Conservation (phyloP, 1,139 yeast species). For the Blastobotrys indianensis region DNA sequence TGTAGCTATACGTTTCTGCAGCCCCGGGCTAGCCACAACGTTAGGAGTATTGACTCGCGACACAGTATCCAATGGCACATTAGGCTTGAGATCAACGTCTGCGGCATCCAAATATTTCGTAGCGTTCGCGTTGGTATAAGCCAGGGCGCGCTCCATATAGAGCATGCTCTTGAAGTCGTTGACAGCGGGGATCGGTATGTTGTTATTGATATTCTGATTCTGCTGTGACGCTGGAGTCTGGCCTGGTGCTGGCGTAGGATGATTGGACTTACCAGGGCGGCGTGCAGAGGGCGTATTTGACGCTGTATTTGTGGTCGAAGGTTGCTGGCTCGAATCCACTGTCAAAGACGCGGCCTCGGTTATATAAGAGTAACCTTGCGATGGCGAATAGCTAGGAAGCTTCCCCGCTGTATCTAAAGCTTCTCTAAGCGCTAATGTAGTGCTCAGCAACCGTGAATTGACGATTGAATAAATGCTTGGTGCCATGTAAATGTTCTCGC, state of each 20-base stretch:
- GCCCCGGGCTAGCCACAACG: neutral
- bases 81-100: neutral
- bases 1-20: neutral
- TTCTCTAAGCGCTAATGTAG: constrained; percentile 27
- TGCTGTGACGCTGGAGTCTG: constrained; percentile 12
- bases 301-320: neutral
- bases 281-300: constrained; percentile 1
- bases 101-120: constrained; percentile 7
- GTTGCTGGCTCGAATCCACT: neutral
- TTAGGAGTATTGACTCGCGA: constrained; percentile 8
- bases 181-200: constrained; percentile 11
- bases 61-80: neutral
- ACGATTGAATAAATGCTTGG: constrained; percentile 58
- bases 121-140: constrained; percentile 10
- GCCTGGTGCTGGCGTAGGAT: constrained; percentile 15
- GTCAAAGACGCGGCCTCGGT: constrained; percentile 15
- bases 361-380: constrained; percentile 34
- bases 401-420: constrained; percentile 31
- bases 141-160: constrained; percentile 25
- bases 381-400: constrained; percentile 33
- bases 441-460: constrained; percentile 46
- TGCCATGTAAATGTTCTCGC: constrained; percentile 90
- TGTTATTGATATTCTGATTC: constrained; percentile 9
- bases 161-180: constrained; percentile 21
- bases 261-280: constrained; percentile 9